These are phyloP conservation scores for Phyllosticta citriasiana DNA, from an alignment of 2,329 filamentous ascomycete species.

Conservation along the genomic window DNA sequence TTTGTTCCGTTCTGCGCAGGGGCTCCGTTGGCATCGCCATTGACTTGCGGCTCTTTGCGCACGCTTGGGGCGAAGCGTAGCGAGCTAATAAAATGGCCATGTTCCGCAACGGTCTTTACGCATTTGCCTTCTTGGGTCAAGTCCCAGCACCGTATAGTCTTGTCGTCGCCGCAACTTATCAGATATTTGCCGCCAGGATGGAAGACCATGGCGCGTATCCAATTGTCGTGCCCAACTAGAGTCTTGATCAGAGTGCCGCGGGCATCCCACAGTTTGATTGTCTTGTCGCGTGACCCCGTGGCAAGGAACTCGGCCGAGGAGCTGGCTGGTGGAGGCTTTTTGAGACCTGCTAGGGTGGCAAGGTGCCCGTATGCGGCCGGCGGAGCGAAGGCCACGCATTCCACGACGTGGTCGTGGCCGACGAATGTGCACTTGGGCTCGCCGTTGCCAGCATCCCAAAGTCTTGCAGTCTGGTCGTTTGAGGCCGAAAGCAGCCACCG, in stretches of 20 bases:
- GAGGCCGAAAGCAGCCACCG: conserved; percentile 74
- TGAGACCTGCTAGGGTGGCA: conserved; percentile 66
- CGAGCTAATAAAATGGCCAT: conserved; percentile 77
- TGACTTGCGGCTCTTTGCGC: conserved; percentile 46
- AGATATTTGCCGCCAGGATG: conserved; percentile 89
- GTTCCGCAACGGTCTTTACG: conserved; percentile 70
- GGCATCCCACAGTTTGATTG: conserved; percentile 80
- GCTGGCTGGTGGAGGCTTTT: conserved; percentile 64
- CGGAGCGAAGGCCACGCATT: conserved; percentile 82
- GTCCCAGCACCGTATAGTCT: conserved; percentile 90
- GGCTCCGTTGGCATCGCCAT: conserved; percentile 20
- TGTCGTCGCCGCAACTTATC: conserved; percentile 78
- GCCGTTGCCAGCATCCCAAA: conserved; percentile 73
- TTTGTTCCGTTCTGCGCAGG: conserved; percentile 21
- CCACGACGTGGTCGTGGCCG: conserved; percentile 76
- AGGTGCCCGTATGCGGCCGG: conserved; percentile 68
- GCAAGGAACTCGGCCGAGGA: conserved; percentile 81
- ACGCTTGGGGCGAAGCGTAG: conserved; percentile 78
- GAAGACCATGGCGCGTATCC: conserved; percentile 78
- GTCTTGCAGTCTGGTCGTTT: conserved; percentile 67
- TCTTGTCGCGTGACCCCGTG: conserved; percentile 82
- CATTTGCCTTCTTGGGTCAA: conserved; percentile 81
- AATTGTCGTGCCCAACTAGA: conserved; percentile 83
- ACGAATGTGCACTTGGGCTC: conserved; percentile 72
- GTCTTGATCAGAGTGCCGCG: conserved; percentile 78